Evolutionary conservation across 2,329 filamentous ascomycete genomes (phyloP).

Genomic region (Aureobasidium mangrovei): DNA sequence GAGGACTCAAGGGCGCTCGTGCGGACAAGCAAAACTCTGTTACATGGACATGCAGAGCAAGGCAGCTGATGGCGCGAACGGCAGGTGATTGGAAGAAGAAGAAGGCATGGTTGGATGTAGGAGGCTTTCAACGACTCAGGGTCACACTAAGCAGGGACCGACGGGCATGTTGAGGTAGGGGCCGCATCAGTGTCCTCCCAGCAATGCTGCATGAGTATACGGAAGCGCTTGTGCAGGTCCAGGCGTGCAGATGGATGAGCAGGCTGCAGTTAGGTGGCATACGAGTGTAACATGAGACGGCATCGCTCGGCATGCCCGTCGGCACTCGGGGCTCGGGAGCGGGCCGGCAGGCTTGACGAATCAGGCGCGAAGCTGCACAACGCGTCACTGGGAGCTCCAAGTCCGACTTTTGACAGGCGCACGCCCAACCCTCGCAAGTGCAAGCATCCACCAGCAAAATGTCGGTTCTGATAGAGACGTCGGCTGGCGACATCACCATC

Average conservation of each 20-base stretch:
- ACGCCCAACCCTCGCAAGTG: not conserved
- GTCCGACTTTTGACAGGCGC: not conserved
- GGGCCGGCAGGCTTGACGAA: not conserved
- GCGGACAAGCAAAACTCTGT: not conserved
- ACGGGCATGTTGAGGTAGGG: not conserved
- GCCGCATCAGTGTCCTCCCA: not conserved
- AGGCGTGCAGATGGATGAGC: not conserved
- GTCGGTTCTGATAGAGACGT: slow-evolving; percentile 92
- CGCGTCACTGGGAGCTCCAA: not conserved
- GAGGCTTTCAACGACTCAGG: not conserved
- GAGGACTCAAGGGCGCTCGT: slow-evolving; percentile 1
- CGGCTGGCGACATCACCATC: slow-evolving; percentile 85
- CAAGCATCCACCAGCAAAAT: slow-evolving; percentile 41
- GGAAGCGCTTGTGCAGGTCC: slow-evolving; percentile 9
- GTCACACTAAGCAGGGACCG: not conserved
- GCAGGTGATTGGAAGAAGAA: not conserved
- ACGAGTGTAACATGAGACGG: slow-evolving; percentile 13
- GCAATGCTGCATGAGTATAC: not conserved
- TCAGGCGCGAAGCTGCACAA: not conserved
- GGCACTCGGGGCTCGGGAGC: not conserved
- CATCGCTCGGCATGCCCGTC: not conserved
- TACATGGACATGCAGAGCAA: not conserved
- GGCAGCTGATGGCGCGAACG: not conserved
- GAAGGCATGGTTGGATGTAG: not conserved
- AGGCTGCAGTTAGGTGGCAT: slow-evolving; percentile 18